A percentile compares a stretch with the other conserved stretches of the same genome.
These are phyloP conservation scores for Oenanthe sinensis DNA, from an alignment of 129 eudicot genomes.

Conservation along the genomic window DNA sequence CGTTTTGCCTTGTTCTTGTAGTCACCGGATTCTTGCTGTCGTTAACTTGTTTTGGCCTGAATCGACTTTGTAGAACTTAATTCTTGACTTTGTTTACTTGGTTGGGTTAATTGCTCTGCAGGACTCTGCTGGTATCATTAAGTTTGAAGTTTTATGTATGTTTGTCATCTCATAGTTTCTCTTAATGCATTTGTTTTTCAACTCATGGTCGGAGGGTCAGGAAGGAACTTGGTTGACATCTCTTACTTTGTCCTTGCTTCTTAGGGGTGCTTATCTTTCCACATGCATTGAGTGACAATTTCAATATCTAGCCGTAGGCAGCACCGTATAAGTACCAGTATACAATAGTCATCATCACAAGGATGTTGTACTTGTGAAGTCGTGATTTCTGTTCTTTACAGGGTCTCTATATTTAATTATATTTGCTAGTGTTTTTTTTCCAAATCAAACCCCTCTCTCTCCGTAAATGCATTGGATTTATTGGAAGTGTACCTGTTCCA, in stretches of 20 bases:
- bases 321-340: background rate
- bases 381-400: background rate
- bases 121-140: too few species aligned
- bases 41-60: too few species aligned
- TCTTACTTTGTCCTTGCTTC: background rate
- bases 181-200: background rate
- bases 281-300: background rate
- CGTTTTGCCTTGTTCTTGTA: too few species aligned
- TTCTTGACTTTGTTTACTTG: too few species aligned
- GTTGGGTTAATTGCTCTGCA: too few species aligned
- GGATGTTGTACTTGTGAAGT: background rate
- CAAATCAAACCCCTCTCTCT: background rate
- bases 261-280: background rate
- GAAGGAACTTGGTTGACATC: background rate
- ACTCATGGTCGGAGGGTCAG: background rate
- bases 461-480: background rate
- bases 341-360: background rate
- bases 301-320: background rate
- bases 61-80: too few species aligned
- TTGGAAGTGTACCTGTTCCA: background rate
- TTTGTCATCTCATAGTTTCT: conserved; percentile 20
- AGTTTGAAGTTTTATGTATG: conserved; percentile 1
- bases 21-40: too few species aligned
- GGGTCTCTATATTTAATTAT: background rate
- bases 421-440: background rate